Evolutionary conservation across 257 asterid species (phyloP).

Genomic region (Lantana camara): DNA sequence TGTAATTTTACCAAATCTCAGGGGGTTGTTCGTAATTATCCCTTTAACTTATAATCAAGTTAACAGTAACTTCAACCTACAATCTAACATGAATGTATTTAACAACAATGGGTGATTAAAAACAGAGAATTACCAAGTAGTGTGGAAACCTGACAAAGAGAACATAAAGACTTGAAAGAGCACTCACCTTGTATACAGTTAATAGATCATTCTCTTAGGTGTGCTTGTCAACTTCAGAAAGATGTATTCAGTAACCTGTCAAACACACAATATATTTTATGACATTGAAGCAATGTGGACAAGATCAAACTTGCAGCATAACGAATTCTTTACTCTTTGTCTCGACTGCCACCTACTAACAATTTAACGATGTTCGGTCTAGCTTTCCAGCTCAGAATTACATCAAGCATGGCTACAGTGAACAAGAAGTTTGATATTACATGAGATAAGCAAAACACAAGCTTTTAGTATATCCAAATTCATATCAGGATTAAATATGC

Average conservation of each 20-base stretch:
- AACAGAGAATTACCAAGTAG: conserved; percentile 62
- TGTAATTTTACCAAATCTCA: too few relatives aligned
- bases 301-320: too few relatives aligned
- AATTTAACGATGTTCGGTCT: conserved; percentile 71
- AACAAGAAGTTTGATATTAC: too few relatives aligned
- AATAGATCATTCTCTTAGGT: conserved; percentile 60
- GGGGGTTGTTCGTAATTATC: too few relatives aligned
- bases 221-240: conserved; percentile 87
- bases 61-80: conserved; percentile 23
- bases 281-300: too few relatives aligned
- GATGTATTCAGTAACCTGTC: conserved; percentile 78
- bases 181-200: conserved; percentile 67
- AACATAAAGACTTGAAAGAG: conserved; percentile 88
- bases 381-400: too few relatives aligned
- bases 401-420: conserved; percentile 92
- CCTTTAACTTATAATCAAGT: conserved; percentile 24
- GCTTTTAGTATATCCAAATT: too few relatives aligned
- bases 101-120: background rate
- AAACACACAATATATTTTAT: conserved; percentile 26
- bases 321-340: conserved; percentile 83
- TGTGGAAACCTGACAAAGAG: conserved; percentile 88
- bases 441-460: too few relatives aligned
- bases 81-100: too few relatives aligned
- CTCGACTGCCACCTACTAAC: conserved; percentile 72
- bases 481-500: too few relatives aligned